A percentile compares a stretch with the other conserved stretches of the same genome.
phyloP scores from a whole-genome alignment of 495 filamentous ascomycete genomes.

The Daldinia loculata region DNA sequence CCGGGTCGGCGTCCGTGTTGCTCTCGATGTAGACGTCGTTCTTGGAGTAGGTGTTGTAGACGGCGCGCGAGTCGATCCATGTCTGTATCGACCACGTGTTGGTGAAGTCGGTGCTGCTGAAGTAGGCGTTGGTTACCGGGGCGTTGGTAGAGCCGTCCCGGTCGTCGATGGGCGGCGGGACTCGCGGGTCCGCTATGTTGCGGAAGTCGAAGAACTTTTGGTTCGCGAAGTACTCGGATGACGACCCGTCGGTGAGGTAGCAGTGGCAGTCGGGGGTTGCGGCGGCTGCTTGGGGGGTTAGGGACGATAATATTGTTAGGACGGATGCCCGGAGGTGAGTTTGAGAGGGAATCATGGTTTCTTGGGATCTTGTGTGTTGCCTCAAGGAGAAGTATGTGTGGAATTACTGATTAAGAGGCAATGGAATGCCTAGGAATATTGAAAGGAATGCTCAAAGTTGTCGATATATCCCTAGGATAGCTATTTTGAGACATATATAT shows the following conservation, averaged over 20 bases:
- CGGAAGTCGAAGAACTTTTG: slow-evolving; percentile 77
- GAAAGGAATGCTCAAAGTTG: slow-evolving; percentile 1
- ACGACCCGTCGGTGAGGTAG: slow-evolving; percentile 55
- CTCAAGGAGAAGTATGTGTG: not conserved
- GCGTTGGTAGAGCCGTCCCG: slow-evolving; percentile 41
- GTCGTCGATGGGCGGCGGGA: slow-evolving; percentile 49
- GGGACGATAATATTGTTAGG: not conserved
- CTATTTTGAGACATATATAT: slow-evolving; percentile 14
- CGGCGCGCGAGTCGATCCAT: slow-evolving; percentile 60
- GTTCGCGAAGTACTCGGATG: slow-evolving; percentile 64
- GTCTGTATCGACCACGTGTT: slow-evolving; percentile 66
- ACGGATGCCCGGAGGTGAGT: not conserved
- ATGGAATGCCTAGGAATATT: not conserved
- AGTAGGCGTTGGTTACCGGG: slow-evolving; percentile 51
- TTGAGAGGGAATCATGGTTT: slow-evolving; percentile 17
- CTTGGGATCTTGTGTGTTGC: not conserved
- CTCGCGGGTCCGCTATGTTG: slow-evolving; percentile 51
- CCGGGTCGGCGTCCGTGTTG: slow-evolving; percentile 45
- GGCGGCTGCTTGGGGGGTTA: not conserved
- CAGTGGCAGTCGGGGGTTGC: slow-evolving; percentile 52
- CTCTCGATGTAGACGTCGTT: slow-evolving; percentile 70
- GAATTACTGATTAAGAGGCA: not conserved
- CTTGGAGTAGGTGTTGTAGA: slow-evolving; percentile 67
- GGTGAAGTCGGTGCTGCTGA: slow-evolving; percentile 51
- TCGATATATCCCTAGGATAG: not conserved